Percentiles rank a stretch among this genome's conserved stretches.
These are phyloP conservation scores for Hygrocybe coccinea DNA, from an alignment of 768 basidiomycete genomes.

Conservation along the genomic window DNA sequence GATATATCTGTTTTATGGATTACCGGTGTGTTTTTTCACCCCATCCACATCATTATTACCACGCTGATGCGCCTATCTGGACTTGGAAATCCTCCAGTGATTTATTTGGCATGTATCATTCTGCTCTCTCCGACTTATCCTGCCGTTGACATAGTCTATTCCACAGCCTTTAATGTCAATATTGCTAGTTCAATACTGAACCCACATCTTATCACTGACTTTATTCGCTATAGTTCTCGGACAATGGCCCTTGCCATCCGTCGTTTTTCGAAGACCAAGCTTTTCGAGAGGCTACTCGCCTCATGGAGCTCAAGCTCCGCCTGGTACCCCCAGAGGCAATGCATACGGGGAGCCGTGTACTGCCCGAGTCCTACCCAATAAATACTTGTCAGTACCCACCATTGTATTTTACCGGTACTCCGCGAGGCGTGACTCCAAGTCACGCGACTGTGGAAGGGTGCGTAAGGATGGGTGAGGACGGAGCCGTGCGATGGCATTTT, in stretches of 20 bases:
- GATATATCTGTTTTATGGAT: conserved; percentile 76
- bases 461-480: conserved; percentile 45
- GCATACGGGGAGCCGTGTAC: conserved; percentile 9
- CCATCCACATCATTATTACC: neutral
- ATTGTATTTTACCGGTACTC: conserved; percentile 45
- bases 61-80: neutral
- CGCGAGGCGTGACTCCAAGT: conserved; percentile 39
- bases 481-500: conserved; percentile 52
- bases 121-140: neutral
- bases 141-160: neutral
- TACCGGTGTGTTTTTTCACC: conserved; percentile 45
- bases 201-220: too few relatives aligned
- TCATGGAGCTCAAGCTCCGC: conserved; percentile 53
- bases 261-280: conserved; percentile 50
- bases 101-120: conserved; percentile 37
- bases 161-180: conserved; percentile 47
- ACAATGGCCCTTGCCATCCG: conserved; percentile 36
- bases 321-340: conserved; percentile 36
- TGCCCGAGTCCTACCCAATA: conserved; percentile 17
- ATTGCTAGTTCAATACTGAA: neutral
- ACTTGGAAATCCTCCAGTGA: conserved; percentile 27
- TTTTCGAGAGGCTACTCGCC: conserved; percentile 62
- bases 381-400: conserved; percentile 34
- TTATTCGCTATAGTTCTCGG: conserved; percentile 28
- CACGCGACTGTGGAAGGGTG: conserved; percentile 46